Conservation (phyloP, 2,329 filamentous ascomycete genomes). For the Albophoma yamanashiensis region DNA sequence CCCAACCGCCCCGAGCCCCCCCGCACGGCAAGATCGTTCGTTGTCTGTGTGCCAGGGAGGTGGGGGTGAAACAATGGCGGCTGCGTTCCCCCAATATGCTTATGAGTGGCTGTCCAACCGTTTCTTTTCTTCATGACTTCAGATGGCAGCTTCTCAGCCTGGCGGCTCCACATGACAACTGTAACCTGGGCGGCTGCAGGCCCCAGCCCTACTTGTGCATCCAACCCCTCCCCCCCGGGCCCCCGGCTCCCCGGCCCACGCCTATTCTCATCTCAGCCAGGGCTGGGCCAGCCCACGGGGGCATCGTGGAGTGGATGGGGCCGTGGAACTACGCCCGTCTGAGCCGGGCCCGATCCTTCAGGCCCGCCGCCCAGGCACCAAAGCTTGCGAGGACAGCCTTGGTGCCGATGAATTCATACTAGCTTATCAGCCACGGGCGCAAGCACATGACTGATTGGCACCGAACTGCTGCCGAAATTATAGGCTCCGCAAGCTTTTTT, state of each 20-base stretch:
- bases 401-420: too few relatives aligned
- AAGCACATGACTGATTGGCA: neutral
- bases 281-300: neutral
- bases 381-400: neutral
- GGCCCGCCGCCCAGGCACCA: neutral
- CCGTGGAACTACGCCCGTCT: neutral
- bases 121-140: neutral
- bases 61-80: neutral
- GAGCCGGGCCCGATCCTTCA: neutral
- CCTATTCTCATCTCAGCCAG: neutral
- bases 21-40: neutral
- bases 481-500: neutral
- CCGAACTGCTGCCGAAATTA: neutral
- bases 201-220: neutral
- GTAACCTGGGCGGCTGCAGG: neutral
- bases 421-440: neutral
- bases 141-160: neutral
- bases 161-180: neutral
- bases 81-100: neutral
- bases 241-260: neutral
- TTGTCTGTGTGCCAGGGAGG: neutral
- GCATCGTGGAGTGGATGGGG: neutral
- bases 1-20: neutral
- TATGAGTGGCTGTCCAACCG: neutral
- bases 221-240: too few relatives aligned